Percentiles rank a stretch among this genome's conserved stretches.
phyloP scores from a whole-genome alignment of 2,329 filamentous ascomycete genomes.

The Sporothrix pseudoabietina region DNA sequence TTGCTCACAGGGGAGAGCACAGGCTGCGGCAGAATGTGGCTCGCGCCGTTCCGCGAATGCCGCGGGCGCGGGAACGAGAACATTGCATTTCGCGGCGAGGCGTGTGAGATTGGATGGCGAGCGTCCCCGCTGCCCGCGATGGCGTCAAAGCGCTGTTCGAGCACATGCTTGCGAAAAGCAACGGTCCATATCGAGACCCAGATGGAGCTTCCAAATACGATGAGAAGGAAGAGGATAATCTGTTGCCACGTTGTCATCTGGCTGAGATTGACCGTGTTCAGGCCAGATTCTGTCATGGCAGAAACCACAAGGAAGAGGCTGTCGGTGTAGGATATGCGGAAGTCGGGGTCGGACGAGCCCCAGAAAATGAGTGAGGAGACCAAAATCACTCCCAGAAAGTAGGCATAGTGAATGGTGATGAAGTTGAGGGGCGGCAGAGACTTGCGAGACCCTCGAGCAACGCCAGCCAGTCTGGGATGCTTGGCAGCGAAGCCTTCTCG shows the following conservation, averaged over 20 bases:
- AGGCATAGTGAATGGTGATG: slow-evolving; percentile 66
- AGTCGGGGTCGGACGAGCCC: slow-evolving; percentile 53
- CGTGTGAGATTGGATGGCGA: slow-evolving; percentile 36
- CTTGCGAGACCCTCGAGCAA: slow-evolving; percentile 13
- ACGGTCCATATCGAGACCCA: slow-evolving; percentile 67
- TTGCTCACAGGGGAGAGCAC: not conserved
- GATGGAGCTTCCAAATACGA: slow-evolving; percentile 65
- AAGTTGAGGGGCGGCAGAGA: slow-evolving; percentile 56
- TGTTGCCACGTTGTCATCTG: slow-evolving; percentile 68
- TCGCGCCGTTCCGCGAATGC: not conserved
- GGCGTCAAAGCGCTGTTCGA: slow-evolving; percentile 61
- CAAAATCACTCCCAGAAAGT: slow-evolving; percentile 61
- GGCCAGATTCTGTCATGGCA: slow-evolving; percentile 67
- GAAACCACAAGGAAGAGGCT: slow-evolving; percentile 65
- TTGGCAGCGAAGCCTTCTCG: slow-evolving; percentile 32
- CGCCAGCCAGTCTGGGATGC: slow-evolving; percentile 24
- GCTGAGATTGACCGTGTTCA: slow-evolving; percentile 65
- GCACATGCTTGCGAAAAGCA: slow-evolving; percentile 60
- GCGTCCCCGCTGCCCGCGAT: slow-evolving; percentile 51
- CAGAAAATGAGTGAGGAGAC: slow-evolving; percentile 63
- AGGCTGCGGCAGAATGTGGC: not conserved
- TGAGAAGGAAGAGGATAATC: slow-evolving; percentile 61
- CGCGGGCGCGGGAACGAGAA: not conserved
- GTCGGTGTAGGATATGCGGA: slow-evolving; percentile 62
- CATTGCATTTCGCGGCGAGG: not conserved